Evolutionary conservation across 2,329 filamentous ascomycete species (phyloP).

Genomic region (Trichothecium sympodiale): DNA sequence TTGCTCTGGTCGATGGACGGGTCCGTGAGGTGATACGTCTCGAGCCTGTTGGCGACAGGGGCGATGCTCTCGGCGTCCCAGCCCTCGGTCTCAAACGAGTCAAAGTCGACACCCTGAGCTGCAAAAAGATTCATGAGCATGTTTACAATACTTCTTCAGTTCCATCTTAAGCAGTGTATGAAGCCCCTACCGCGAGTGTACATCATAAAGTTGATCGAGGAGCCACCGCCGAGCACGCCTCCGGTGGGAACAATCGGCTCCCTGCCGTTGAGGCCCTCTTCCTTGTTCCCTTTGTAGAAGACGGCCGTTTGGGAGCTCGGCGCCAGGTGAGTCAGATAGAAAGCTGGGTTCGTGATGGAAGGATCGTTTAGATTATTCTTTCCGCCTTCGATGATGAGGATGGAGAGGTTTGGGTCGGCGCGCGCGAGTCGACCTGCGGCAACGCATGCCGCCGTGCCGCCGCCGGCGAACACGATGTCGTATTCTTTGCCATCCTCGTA

Average conservation of each 20-base stretch:
- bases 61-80: slow-evolving; percentile 10
- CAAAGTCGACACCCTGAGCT: slow-evolving; percentile 9
- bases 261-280: slow-evolving; percentile 12
- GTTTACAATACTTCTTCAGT: too few species aligned
- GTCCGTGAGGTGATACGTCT: slow-evolving; percentile 36
- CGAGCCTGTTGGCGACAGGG: slow-evolving; percentile 21
- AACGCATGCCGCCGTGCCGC: slow-evolving; percentile 36
- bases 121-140: background rate
- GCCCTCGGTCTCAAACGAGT: slow-evolving; percentile 9
- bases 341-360: slow-evolving; percentile 28
- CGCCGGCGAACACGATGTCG: slow-evolving; percentile 8
- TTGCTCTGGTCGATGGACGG: slow-evolving; percentile 13
- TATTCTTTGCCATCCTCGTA: too few species aligned
- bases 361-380: slow-evolving; percentile 14
- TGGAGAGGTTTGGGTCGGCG: slow-evolving; percentile 33
- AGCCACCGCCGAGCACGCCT: slow-evolving; percentile 19
- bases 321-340: slow-evolving; percentile 14
- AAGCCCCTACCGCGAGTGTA: slow-evolving; percentile 17
- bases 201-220: slow-evolving; percentile 21
- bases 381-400: slow-evolving; percentile 29
- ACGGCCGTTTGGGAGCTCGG: slow-evolving; percentile 11
- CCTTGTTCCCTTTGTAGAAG: slow-evolving; percentile 13
- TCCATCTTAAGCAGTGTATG: too few species aligned
- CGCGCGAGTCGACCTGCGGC: slow-evolving; percentile 37
- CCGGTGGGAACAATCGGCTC: slow-evolving; percentile 13